These are phyloP conservation scores for Ramalina intermedia DNA, from an alignment of 495 filamentous ascomycete species.

Conservation along the genomic window DNA sequence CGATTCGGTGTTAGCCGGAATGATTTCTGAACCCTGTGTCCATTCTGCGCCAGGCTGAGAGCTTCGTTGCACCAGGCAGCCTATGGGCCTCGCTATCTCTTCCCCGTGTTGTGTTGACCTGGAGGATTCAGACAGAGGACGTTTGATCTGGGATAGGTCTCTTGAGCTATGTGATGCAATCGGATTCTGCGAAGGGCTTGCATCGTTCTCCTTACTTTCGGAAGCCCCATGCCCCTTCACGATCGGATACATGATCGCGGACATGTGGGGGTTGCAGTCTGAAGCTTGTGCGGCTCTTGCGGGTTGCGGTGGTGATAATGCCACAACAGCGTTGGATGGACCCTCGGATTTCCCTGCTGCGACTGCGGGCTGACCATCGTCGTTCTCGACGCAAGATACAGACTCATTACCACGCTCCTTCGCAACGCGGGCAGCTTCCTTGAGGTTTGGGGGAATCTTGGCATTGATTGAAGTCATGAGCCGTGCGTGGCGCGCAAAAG, in stretches of 20 bases:
- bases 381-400: slow-evolving; percentile 5
- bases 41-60: too few species aligned
- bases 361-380: background rate
- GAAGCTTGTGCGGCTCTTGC: too few species aligned
- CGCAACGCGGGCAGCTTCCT: slow-evolving; percentile 36
- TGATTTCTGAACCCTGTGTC: too few species aligned
- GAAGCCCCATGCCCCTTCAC: slow-evolving; percentile 17
- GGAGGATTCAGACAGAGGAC: slow-evolving; percentile 25
- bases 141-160: slow-evolving; percentile 26
- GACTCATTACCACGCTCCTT: slow-evolving; percentile 44
- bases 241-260: background rate
- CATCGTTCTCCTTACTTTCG: slow-evolving; percentile 37
- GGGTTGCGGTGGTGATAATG: too few species aligned
- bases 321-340: background rate
- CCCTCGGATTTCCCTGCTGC: background rate
- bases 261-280: too few species aligned
- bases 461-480: slow-evolving; percentile 59
- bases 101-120: slow-evolving; percentile 4
- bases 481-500: slow-evolving; percentile 45
- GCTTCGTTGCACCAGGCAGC: too few species aligned
- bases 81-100: too few species aligned
- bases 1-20: too few species aligned
- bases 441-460: slow-evolving; percentile 30
- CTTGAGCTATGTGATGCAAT: slow-evolving; percentile 22
- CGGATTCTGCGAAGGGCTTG: slow-evolving; percentile 28